Conservation (phyloP, 129 eudicot species). For the Logfia minima region DNA sequence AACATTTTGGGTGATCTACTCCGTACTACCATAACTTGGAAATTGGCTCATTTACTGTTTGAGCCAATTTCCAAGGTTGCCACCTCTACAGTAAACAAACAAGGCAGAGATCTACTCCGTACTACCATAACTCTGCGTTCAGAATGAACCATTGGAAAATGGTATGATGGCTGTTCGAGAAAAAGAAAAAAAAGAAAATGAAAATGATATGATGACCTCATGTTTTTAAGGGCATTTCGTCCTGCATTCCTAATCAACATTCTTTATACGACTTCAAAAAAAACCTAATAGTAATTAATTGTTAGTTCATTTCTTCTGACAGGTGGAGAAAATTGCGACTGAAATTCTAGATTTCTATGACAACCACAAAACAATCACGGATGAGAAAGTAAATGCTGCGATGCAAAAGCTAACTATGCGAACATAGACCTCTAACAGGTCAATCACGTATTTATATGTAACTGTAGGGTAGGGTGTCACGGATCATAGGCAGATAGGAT, state of each 20-base stretch:
- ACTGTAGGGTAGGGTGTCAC: constrained; percentile 19
- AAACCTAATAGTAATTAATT: background rate
- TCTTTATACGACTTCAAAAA: background rate
- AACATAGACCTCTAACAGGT: constrained; percentile 29
- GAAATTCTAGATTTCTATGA: constrained; percentile 92
- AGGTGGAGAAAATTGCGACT: constrained; percentile 95
- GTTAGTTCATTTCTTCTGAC: background rate
- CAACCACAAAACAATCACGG: constrained; percentile 68
- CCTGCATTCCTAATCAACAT: background rate
- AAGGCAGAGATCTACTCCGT: background rate
- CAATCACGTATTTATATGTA: constrained; percentile 22
- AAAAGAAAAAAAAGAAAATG: background rate
- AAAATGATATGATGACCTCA: background rate
- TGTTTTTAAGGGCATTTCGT: background rate
- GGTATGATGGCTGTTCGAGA: too few species aligned
- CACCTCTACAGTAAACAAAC: background rate
- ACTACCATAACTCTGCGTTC: background rate
- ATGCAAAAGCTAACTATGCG: constrained; percentile 65
- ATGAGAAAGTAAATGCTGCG: constrained; percentile 67
- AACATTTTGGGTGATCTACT: too few species aligned
- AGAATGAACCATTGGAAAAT: background rate
- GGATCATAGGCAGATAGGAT: constrained; percentile 12
- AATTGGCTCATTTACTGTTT: constrained; percentile 2
- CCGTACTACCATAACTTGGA: too few species aligned
- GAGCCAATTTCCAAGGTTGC: too few species aligned